Base-by-base conservation (phyloP, 805 yeast genomes). In the Wickerhamiella bombiphila region DNA sequence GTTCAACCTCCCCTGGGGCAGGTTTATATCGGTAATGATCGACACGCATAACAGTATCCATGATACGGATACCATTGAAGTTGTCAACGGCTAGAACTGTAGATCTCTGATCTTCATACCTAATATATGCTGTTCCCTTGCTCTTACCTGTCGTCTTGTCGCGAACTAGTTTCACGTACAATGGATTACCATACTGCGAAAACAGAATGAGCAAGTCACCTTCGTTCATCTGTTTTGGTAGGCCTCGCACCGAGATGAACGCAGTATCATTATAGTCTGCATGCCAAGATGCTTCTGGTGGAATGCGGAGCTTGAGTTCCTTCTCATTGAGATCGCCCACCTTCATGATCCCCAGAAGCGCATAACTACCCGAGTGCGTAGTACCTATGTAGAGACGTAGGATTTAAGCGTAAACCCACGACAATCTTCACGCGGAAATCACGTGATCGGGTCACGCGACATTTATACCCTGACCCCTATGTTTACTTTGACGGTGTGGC, bases 161-260 rank as follows among this genome's bases (percentile, higher is more conserved):
- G 41, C 88, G 66, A 19, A 72, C 68, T 36, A 86, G 60, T 36
- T 76, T 72, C 25, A 88, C 53, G 47, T 79, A 80, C 0, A 79
- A 77, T 0, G 95, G 95, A 15, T 75, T 68, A 0, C 97, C 97
- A 56, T 70, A 88, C 52, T 88, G 96, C 2, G 94, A 79, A 54
- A 88, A 88, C 22, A 86, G 11, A 24, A 24, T 24, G 11, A 24
- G 13, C 11, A 24, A 13, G 26, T 24, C 26, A 9, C 11, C 26
- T 52, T 83, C 94, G 6, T 72, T 72, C 20, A 83, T 54, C 22
- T 71, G 70, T 13, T 51, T 58, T 7, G 83, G 76, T 8, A 88
- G 55, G 3, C 76, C 72, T 1, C 93, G 88, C n/a, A 88, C 73
- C 50, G 48, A 80, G 1, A 86, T 64, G 52, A 76, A 83, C 1